Conservation (phyloP, 23 red algal species). For the Gracilaria domingensis region DNA sequence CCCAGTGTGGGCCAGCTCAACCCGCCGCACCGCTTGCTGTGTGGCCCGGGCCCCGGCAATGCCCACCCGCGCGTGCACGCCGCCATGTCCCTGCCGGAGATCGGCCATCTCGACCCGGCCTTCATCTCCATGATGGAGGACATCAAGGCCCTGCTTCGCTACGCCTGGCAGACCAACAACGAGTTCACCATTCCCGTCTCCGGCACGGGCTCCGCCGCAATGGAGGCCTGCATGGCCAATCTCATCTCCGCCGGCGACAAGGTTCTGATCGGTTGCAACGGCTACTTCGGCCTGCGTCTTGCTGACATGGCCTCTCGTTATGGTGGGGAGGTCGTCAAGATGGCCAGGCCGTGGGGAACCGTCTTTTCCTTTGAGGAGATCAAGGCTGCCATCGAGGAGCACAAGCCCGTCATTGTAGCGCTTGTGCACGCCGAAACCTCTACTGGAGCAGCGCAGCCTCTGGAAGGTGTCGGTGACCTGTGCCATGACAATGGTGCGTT, state of each 20-base stretch:
- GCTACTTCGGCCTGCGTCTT: conserved; percentile 78
- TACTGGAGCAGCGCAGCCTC: conserved; percentile 80
- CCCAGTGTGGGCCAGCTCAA: conserved; percentile 50
- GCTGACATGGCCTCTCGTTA: conserved; percentile 83
- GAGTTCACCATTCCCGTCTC: conserved; percentile 86
- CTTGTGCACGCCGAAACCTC: conserved; percentile 86
- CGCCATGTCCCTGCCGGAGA: conserved; percentile 69
- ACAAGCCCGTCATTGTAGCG: conserved; percentile 73
- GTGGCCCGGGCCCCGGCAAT: conserved; percentile 80
- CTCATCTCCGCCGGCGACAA: conserved; percentile 76
- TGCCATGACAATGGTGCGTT: conserved; percentile 82
- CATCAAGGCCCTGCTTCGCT: conserved; percentile 82
- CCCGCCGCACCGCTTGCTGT: conserved; percentile 77
- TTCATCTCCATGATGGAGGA: conserved; percentile 85
- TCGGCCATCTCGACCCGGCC: conserved; percentile 80
- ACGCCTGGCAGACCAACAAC: conserved; percentile 90
- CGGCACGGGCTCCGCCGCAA: conserved; percentile 85
- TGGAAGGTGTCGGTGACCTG: conserved; percentile 72
- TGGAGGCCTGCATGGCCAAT: conserved; percentile 87
- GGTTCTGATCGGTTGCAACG: conserved; percentile 83
- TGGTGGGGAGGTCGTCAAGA: conserved; percentile 54
- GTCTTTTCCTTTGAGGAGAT: conserved; percentile 81
- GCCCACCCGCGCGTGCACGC: conserved; percentile 75
- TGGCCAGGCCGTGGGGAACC: conserved; percentile 65
- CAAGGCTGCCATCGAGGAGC: conserved; percentile 72